Evolutionary conservation across 257 asterid genomes (phyloP), one percentile per base, ranked within the genome.

Genomic region (Gynochthodes officinalis): DNA sequence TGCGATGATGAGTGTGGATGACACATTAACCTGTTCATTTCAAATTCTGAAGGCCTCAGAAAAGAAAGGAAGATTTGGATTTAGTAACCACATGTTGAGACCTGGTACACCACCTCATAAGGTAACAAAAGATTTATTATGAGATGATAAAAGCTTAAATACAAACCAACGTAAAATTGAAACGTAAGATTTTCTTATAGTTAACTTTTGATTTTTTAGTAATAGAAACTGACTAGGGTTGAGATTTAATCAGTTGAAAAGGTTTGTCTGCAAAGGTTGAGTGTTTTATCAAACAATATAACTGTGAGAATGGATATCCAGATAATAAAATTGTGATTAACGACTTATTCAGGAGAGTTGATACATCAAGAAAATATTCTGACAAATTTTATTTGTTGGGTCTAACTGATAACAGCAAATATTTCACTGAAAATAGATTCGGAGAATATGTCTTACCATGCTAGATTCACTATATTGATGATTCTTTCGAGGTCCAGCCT

Each of bases 1-100:
- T 53, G 80, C 80, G 2, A 70, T 76, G 80, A 76, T 76, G 80
- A 76, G 80, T 61, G 80, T 76, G 37, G 80, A 76, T 70, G 76
- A 76, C 66, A 70, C 76, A 30, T 63, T 76, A 44, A 76, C 80
- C 50, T 76, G 80, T 63, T 76, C 80, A 44, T 76, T 77, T 30
- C 81, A 77, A 65, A 77, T 77, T 27, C 73, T 77, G 35, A 77
- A 77, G 64, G 76, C 81, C 50, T n/a, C 70, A 7, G 77, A 77
- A 50, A 77, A 77, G 69, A 77, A 77, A 72, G 77, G 76, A 48
- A 77, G 71, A 71, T 52, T 64, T 55, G 76, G 76, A 44, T 64
- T 64, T 27, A 73, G 73, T 59, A 75, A 49, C 66, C 69, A 39
- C 61, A 71, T 43, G 66, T 64, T 64, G 54, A 70, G 80, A 64